Percentiles rank a stretch among this genome's conserved stretches.
Conservation (phyloP, 305 asterid genomes). For the Fraxinus sp. region DNA sequence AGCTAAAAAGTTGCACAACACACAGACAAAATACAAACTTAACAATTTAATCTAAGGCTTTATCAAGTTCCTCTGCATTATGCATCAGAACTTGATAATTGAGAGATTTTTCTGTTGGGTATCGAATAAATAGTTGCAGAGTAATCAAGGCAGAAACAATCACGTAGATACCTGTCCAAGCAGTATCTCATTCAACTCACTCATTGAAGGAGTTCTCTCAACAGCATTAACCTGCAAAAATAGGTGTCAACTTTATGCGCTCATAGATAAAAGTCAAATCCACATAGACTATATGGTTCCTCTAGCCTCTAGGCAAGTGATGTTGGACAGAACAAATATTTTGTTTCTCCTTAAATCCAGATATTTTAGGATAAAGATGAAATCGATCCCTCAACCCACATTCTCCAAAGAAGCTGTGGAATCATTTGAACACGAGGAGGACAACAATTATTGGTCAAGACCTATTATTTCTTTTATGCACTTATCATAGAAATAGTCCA, state of each 20-base stretch:
- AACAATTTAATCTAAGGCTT: neutral
- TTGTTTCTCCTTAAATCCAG: neutral
- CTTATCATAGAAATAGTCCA: neutral
- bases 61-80: neutral
- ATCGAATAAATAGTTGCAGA: neutral
- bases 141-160: conserved; percentile 24
- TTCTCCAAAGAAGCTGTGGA: neutral
- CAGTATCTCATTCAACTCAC: conserved; percentile 94
- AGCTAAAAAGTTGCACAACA: neutral
- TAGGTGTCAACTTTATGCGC: conserved; percentile 26
- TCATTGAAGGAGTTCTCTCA: conserved; percentile 99
- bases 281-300: conserved; percentile 14
- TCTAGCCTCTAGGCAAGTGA: conserved; percentile 4
- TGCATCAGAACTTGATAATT: neutral
- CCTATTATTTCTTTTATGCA: neutral
- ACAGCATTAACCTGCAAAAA: conserved; percentile 79
- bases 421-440: neutral
- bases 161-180: conserved; percentile 77
- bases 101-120: neutral
- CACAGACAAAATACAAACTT: neutral
- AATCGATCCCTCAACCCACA: neutral
- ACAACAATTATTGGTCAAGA: neutral
- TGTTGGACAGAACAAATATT: neutral
- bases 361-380: neutral
- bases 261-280: conserved; percentile 11